Base-by-base conservation (phyloP, 345 rosid genomes). In the Brassica carinata region DNA sequence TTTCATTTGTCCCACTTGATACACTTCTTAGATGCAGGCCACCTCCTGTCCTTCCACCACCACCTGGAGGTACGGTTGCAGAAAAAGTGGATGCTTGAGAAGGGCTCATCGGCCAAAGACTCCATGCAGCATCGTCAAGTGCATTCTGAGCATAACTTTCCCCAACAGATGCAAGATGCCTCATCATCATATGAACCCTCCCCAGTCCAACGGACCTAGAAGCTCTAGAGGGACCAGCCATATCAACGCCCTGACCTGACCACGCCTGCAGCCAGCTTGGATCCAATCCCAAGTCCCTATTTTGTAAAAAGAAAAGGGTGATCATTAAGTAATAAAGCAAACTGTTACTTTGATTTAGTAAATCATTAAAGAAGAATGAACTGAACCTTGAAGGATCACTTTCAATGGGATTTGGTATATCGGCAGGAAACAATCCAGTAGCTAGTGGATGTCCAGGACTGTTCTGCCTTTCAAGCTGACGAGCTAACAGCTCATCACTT, bases 161-260 rank as follows among this genome's bases (percentile, higher is more conserved):
- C 55, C 99, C 98, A 59, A 95, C 90, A 71, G 96, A 90, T 74
- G 99, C 97, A 79, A 96, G 94, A 84, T 96, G 98, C 85, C 99
- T 93, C 99, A 96, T 92, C 98, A 96, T 90, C 98, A 92, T 87
- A 88, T 93, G 97, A 80, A 96, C 97, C 78, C 98, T 87, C 27
- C 92, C 92, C 73, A 93, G 70, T 58, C 98, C 97, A 83, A 82
- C 97, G 2, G 99, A 83, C 87, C 97, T 84, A 73, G 79, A 80
- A 18, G 86, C 84, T 13, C 88, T 90, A 45, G 99, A 96, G 72
- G 99, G 94, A 76, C 99, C 98, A 61, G 97, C 97, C 15, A 90
- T 92, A 85, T 93, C 98, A 38, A 85, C 81, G 85, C 89, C 88
- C 73, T 90, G 97, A 83, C 82, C 78, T 63, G 92, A 91, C 96